Evolutionary conservation across 345 rosid species (phyloP).

Genomic region (Lenwebbia sp.): DNA sequence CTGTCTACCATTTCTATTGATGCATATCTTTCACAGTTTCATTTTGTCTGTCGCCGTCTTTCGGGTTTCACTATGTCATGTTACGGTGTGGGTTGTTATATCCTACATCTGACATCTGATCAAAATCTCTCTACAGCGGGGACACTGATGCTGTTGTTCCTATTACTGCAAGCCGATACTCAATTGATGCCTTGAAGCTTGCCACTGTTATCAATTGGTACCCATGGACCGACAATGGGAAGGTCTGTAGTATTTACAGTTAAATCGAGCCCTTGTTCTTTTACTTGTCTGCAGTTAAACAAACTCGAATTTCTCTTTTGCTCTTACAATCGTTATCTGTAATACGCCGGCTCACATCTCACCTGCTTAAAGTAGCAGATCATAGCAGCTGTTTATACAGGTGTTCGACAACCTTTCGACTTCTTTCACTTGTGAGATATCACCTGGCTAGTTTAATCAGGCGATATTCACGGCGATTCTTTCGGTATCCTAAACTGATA

Average conservation of each 20-base stretch:
- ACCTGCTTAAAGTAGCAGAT: background rate
- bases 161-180: slow-evolving; percentile 79
- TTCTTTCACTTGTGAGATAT: background rate
- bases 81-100: background rate
- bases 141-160: slow-evolving; percentile 90
- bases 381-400: background rate
- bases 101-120: background rate
- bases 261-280: background rate
- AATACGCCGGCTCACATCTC: background rate
- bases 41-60: background rate
- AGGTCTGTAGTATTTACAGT: slow-evolving; percentile 17
- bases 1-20: background rate
- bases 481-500: background rate
- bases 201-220: slow-evolving; percentile 65
- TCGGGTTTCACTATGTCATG: background rate
- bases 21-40: background rate
- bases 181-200: slow-evolving; percentile 70
- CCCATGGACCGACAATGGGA: slow-evolving; percentile 68
- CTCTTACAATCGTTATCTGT: background rate
- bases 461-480: background rate
- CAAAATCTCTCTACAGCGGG: slow-evolving; percentile 49
- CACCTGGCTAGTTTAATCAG: background rate
- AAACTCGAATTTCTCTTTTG: background rate
- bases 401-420: background rate
- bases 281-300: background rate